These are phyloP conservation scores for Daldinia caldariorum DNA, from an alignment of 495 filamentous ascomycete species.

Conservation along the genomic window DNA sequence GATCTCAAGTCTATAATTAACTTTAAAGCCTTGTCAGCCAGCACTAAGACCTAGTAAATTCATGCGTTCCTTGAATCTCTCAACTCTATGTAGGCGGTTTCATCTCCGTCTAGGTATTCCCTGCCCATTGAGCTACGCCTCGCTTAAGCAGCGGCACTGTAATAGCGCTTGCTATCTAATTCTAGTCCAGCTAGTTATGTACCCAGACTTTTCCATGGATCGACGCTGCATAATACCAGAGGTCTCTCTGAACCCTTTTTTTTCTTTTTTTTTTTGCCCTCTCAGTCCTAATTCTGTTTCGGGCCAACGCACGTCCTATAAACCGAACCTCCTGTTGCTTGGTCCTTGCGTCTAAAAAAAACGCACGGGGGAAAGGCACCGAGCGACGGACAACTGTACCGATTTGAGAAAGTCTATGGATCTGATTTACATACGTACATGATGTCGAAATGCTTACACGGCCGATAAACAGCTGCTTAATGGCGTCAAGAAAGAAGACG, in stretches of 20 bases:
- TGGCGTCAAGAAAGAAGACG: neutral
- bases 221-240: slow-evolving; percentile 38
- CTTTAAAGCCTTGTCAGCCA: slow-evolving; percentile 4
- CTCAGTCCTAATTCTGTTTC: slow-evolving; percentile 5
- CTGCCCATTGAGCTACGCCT: slow-evolving; percentile 19
- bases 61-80: slow-evolving; percentile 1
- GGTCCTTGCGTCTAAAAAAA: neutral
- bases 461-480: neutral
- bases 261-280: too few relatives aligned
- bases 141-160: slow-evolving; percentile 1
- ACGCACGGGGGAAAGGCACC: neutral
- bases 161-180: neutral
- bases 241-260: slow-evolving; percentile 7
- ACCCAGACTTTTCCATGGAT: slow-evolving; percentile 20
- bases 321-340: neutral
- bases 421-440: too few relatives aligned
- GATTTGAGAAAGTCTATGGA: too few relatives aligned
- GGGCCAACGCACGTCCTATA: slow-evolving; percentile 1
- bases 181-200: neutral
- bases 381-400: neutral
- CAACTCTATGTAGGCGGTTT: slow-evolving; percentile 19
- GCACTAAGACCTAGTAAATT: slow-evolving; percentile 2
- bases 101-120: slow-evolving; percentile 16
- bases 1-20: slow-evolving; percentile 37
- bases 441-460: neutral